phyloP scores from a whole-genome alignment of 768 basidiomycete genomes.

The Kwoniella sp. region DNA sequence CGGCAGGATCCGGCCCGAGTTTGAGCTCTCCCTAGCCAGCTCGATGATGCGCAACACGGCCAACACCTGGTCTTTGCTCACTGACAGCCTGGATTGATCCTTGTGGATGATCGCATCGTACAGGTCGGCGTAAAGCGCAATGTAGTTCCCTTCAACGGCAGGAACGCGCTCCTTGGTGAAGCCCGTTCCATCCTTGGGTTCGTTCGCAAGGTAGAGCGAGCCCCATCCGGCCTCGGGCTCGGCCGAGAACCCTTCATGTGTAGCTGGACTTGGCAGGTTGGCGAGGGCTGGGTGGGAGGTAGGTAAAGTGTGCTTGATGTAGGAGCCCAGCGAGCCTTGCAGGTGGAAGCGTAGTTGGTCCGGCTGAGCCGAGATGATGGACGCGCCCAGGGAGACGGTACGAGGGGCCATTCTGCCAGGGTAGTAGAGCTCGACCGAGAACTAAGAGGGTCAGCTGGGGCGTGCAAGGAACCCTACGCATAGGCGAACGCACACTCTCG shows the following conservation, averaged over 20 bases:
- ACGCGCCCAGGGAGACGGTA: conserved; percentile 64
- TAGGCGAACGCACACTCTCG: conserved; percentile 52
- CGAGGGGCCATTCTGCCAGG: conserved; percentile 53
- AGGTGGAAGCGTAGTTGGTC: conserved; percentile 68
- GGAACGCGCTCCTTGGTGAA: conserved; percentile 8
- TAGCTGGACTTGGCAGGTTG: conserved; percentile 58
- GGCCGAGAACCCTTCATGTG: conserved; percentile 64
- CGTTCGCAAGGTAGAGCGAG: conserved; percentile 66
- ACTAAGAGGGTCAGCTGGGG: conserved; percentile 12
- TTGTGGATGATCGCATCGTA: conserved; percentile 30
- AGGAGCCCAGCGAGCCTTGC: conserved; percentile 68
- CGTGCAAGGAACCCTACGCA: not conserved
- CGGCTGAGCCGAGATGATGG: conserved; percentile 64
- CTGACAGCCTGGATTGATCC: conserved; percentile 50
- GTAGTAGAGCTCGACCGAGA: conserved; percentile 44
- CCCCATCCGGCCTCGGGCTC: conserved; percentile 30
- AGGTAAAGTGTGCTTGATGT: conserved; percentile 57
- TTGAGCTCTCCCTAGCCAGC: conserved; percentile 64
- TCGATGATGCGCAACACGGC: conserved; percentile 73
- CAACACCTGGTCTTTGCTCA: conserved; percentile 71
- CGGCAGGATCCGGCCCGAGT: conserved; percentile 54
- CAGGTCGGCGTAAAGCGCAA: conserved; percentile 37
- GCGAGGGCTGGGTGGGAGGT: conserved; percentile 5
- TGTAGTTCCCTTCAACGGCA: conserved; percentile 33
- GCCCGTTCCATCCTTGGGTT: conserved; percentile 58